These are phyloP conservation scores for Bolboschoenoplectus hybrid DNA, from an alignment of 202 grass and related monocot species.

Conservation along the genomic window DNA sequence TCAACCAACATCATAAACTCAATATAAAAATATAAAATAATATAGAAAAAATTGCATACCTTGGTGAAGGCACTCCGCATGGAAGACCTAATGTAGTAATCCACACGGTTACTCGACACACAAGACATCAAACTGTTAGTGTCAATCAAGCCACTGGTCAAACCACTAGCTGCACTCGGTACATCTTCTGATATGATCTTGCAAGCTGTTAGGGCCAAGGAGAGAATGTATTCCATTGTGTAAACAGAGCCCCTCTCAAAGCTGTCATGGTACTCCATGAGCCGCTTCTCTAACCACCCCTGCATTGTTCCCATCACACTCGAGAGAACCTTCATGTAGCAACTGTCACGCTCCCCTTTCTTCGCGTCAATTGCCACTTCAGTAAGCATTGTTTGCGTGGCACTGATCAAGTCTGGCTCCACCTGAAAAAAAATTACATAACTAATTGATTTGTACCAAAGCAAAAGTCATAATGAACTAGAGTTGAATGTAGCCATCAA, in stretches of 20 bases:
- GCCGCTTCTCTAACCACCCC: constrained; percentile 76
- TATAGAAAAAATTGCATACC: constrained; percentile 35
- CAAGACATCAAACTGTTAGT: not conserved
- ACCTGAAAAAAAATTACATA: constrained; percentile 6
- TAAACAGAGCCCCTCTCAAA: constrained; percentile 52
- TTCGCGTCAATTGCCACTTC: constrained; percentile 66
- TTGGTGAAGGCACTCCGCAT: constrained; percentile 84
- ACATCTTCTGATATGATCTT: constrained; percentile 66
- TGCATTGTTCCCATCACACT: constrained; percentile 61
- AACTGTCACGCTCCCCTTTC: constrained; percentile 49
- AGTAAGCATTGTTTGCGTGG: constrained; percentile 56
- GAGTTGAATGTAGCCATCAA: not conserved
- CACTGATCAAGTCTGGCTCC: constrained; percentile 64
- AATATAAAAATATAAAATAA: constrained; percentile 1
- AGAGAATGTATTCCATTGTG: constrained; percentile 64
- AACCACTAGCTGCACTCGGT: constrained; percentile 33
- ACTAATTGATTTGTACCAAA: not conserved
- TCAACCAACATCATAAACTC: not conserved
- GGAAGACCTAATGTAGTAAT: constrained; percentile 75
- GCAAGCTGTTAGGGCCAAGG: constrained; percentile 50
- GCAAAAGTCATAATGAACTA: not conserved
- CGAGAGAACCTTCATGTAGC: constrained; percentile 61
- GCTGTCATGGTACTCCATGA: constrained; percentile 74
- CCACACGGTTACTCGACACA: constrained; percentile 52
- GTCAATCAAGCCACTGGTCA: constrained; percentile 15